Conservation (phyloP, 2,329 filamentous ascomycete species). For the Didymellaceae sp. region DNA sequence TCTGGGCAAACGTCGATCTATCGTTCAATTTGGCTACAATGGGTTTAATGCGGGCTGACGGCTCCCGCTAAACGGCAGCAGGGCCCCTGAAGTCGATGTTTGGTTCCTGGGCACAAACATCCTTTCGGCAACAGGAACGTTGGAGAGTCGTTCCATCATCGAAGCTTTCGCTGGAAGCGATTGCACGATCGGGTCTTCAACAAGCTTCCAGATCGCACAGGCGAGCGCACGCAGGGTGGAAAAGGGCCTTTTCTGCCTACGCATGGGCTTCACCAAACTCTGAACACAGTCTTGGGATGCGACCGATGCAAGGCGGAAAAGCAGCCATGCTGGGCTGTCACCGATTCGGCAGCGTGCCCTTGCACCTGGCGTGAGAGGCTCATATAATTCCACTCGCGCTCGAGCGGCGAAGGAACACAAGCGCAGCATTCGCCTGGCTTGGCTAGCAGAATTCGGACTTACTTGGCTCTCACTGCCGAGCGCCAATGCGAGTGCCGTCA, state of each 20-base stretch:
- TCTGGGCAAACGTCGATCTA: slow-evolving; percentile 30
- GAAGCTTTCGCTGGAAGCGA: slow-evolving; percentile 7
- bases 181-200: background rate
- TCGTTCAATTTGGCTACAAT: slow-evolving; percentile 14
- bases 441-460: background rate
- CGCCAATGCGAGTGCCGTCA: slow-evolving; percentile 2
- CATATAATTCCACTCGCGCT: background rate
- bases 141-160: background rate
- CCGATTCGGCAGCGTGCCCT: background rate
- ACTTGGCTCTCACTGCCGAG: slow-evolving; percentile 13
- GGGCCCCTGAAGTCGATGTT: slow-evolving; percentile 22
- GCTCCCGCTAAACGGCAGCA: slow-evolving; percentile 13
- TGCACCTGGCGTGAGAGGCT: slow-evolving; percentile 9
- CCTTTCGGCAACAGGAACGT: slow-evolving; percentile 4
- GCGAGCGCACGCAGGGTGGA: background rate
- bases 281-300: slow-evolving; percentile 1
- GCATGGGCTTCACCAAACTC: background rate
- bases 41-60: slow-evolving; percentile 16
- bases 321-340: slow-evolving; percentile 1
- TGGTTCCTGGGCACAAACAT: slow-evolving; percentile 22
- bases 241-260: background rate
- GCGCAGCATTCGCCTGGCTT: slow-evolving; percentile 23
- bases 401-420: slow-evolving; percentile 23
- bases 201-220: background rate
- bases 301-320: slow-evolving; percentile 13